A percentile compares a stretch with the other conserved stretches of the same genome.
phyloP scores from a whole-genome alignment of 2,329 filamentous ascomycete species.

The Cordyceps fumosorosea region DNA sequence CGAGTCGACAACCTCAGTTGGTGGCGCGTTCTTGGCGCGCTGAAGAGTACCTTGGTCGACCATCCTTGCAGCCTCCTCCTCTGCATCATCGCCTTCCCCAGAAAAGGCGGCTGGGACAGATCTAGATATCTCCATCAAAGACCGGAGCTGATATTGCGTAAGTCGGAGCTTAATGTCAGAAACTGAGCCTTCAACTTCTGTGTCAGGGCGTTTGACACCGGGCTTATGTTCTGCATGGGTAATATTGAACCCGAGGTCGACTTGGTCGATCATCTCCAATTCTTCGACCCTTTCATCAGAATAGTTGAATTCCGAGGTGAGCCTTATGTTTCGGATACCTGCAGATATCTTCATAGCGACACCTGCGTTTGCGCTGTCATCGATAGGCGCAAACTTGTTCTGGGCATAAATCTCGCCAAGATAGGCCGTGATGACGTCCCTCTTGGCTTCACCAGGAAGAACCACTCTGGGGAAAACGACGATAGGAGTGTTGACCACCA shows the following conservation, averaged over 20 bases:
- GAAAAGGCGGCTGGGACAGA: constrained; percentile 85
- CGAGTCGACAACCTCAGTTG: constrained; percentile 23
- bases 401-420: constrained; percentile 95
- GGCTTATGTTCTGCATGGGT: constrained; percentile 82
- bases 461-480: constrained; percentile 85
- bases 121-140: constrained; percentile 77
- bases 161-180: constrained; percentile 87
- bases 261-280: constrained; percentile 92
- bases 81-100: constrained; percentile 57
- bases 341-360: constrained; percentile 85
- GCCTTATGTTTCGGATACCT: constrained; percentile 83
- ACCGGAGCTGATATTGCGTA: constrained; percentile 86
- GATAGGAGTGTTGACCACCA: constrained; percentile 90
- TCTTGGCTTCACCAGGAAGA: constrained; percentile 58
- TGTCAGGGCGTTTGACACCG: constrained; percentile 74
- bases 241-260: constrained; percentile 88
- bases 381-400: constrained; percentile 82
- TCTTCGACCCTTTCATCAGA: constrained; percentile 66
- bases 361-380: constrained; percentile 65
- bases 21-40: constrained; percentile 37
- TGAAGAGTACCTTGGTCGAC: constrained; percentile 53
- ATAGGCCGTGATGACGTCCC: constrained; percentile 86
- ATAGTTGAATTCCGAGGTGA: constrained; percentile 88
- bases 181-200: constrained; percentile 86
- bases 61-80: constrained; percentile 68